Evolutionary conservation across 1,139 yeast genomes (phyloP).

Genomic region (Debaryomyces psychrophilus): DNA sequence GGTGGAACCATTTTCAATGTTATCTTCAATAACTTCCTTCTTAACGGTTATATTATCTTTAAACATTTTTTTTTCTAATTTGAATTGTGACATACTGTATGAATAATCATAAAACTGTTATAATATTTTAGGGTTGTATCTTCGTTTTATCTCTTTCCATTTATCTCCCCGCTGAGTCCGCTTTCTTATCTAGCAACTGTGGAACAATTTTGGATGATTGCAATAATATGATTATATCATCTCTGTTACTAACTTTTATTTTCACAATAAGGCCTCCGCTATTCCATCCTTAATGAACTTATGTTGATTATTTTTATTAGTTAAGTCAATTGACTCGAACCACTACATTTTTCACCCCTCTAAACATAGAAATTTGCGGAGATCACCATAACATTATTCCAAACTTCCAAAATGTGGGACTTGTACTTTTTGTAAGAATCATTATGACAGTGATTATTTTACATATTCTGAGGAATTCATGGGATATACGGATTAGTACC

Average conservation of each 20-base stretch:
- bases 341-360: neutral
- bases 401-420: neutral
- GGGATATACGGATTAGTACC: too few relatives aligned
- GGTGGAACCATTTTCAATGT: conserved; percentile 3
- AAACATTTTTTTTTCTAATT: conserved; percentile 4
- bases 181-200: neutral
- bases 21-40: neutral
- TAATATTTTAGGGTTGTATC: neutral
- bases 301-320: neutral
- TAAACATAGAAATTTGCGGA: neutral
- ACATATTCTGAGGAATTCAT: too few relatives aligned
- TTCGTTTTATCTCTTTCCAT: conserved; percentile 1
- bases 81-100: conserved; percentile 1
- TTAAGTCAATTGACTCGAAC: neutral
- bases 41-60: conserved; percentile 2
- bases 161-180: conserved; percentile 5
- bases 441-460: neutral
- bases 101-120: neutral
- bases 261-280: neutral
- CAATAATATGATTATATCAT: neutral
- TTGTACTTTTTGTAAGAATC: neutral
- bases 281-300: neutral
- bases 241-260: neutral
- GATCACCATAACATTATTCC: neutral
- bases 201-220: neutral